A percentile compares a stretch with the other conserved stretches of the same genome.
Evolutionary conservation across 2,329 filamentous ascomycete species (phyloP).

Genomic region (Macrophomina tecta): DNA sequence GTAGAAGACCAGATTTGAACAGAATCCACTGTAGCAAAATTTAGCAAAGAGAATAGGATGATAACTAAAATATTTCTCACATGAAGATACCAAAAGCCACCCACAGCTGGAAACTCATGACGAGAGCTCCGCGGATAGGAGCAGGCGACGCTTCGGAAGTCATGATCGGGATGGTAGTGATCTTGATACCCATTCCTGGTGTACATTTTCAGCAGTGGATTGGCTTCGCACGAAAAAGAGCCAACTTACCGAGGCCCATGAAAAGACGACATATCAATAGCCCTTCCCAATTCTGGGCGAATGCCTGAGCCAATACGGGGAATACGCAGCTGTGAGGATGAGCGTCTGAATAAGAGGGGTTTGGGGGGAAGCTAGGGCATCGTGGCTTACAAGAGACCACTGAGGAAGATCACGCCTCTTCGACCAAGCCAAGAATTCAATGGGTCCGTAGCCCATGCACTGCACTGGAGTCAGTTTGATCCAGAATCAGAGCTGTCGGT

Average conservation of each 20-base stretch:
- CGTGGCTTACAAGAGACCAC: slow-evolving; percentile 20
- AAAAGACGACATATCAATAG: slow-evolving; percentile 45
- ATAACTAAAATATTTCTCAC: not conserved
- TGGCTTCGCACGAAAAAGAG: slow-evolving; percentile 29
- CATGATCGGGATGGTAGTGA: slow-evolving; percentile 52
- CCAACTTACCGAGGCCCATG: slow-evolving; percentile 40
- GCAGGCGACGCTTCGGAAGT: slow-evolving; percentile 47
- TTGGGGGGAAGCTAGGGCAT: too few relatives aligned
- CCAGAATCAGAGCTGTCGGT: not conserved
- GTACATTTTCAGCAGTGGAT: slow-evolving; percentile 35
- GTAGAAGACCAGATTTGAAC: slow-evolving; percentile 49
- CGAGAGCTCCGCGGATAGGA: slow-evolving; percentile 50
- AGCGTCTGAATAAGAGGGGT: not conserved
- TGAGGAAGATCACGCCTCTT: slow-evolving; percentile 37
- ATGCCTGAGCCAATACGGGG: slow-evolving; percentile 42
- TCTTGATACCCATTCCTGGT: slow-evolving; percentile 54
- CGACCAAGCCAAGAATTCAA: slow-evolving; percentile 37
- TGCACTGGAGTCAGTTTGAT: slow-evolving; percentile 1
- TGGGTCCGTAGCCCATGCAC: slow-evolving; percentile 30
- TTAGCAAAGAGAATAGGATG: not conserved
- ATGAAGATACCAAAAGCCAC: slow-evolving; percentile 54
- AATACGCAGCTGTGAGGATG: slow-evolving; percentile 25
- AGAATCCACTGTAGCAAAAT: slow-evolving; percentile 36
- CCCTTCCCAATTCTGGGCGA: slow-evolving; percentile 47
- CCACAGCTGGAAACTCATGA: slow-evolving; percentile 56